Percentiles rank a stretch among this genome's conserved stretches.
phyloP scores from a whole-genome alignment of 805 yeast species.

The Debaryomyces hansenii region DNA sequence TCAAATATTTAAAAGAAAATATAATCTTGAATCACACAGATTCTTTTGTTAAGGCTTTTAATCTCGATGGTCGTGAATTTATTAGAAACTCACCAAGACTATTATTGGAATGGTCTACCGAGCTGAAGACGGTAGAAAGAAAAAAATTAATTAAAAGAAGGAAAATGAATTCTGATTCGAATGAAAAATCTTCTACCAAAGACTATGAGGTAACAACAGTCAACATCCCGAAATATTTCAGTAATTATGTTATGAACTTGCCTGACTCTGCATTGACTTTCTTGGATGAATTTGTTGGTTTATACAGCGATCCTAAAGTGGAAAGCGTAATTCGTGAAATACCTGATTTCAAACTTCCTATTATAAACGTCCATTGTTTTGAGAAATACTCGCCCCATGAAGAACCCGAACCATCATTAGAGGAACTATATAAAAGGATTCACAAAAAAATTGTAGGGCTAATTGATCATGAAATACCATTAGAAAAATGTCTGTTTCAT shows the following conservation, averaged over 20 bases:
- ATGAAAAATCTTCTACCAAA: slow-evolving; percentile 13
- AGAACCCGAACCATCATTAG: slow-evolving; percentile 61
- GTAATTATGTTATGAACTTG: slow-evolving; percentile 90
- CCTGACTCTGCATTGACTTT: slow-evolving; percentile 92
- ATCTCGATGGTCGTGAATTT: slow-evolving; percentile 81
- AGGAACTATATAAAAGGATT: slow-evolving; percentile 67
- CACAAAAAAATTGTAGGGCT: slow-evolving; percentile 48
- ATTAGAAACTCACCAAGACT: slow-evolving; percentile 60
- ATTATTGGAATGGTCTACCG: slow-evolving; percentile 46
- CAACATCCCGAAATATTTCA: slow-evolving; percentile 52
- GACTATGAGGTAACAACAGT: slow-evolving; percentile 15
- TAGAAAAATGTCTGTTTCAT: slow-evolving; percentile 61
- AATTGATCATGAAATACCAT: slow-evolving; percentile 48
- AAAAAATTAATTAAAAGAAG: slow-evolving; percentile 36
- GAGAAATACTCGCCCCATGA: slow-evolving; percentile 81
- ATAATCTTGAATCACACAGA: slow-evolving; percentile 62
- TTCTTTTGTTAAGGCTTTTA: slow-evolving; percentile 58
- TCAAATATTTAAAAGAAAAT: slow-evolving; percentile 65
- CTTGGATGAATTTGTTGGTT: slow-evolving; percentile 72
- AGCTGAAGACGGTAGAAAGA: slow-evolving; percentile 36
- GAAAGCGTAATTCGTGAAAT: slow-evolving; percentile 30
- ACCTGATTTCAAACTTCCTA: slow-evolving; percentile 62
- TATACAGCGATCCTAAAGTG: slow-evolving; percentile 50
- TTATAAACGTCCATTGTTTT: slow-evolving; percentile 87
- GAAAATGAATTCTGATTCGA: slow-evolving; percentile 27